These are phyloP conservation scores for Erodium moschatum DNA, from an alignment of 441 rosid species.

Conservation along the genomic window DNA sequence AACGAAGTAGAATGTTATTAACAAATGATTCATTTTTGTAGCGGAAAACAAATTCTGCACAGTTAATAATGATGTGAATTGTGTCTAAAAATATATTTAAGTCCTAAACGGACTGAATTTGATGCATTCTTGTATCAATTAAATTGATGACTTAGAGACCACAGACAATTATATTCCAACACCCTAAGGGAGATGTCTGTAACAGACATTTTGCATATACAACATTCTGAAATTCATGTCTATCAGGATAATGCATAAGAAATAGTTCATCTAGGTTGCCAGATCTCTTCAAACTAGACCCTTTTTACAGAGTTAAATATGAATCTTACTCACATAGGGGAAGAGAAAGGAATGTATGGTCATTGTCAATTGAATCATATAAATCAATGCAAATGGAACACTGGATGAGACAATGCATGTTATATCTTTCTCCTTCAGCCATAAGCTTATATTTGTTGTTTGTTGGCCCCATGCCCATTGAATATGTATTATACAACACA, in stretches of 20 bases:
- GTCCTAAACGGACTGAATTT: background rate
- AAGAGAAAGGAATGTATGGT: too few relatives aligned
- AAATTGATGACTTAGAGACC: background rate
- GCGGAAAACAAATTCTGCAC: background rate
- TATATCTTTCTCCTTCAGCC: background rate
- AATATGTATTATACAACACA: too few relatives aligned
- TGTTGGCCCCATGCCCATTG: background rate
- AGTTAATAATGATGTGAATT: background rate
- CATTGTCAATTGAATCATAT: background rate
- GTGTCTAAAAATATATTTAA: background rate
- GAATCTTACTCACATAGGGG: too few relatives aligned
- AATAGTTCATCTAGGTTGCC: too few relatives aligned
- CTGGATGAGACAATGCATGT: slow-evolving; percentile 3
- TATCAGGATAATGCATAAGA: too few relatives aligned
- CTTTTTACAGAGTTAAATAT: too few relatives aligned
- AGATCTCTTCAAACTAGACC: too few relatives aligned
- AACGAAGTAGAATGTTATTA: background rate
- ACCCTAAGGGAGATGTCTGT: background rate
- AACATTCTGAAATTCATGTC: too few relatives aligned
- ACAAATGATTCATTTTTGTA: background rate
- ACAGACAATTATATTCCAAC: background rate
- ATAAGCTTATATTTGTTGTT: background rate
- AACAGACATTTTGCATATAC: too few relatives aligned
- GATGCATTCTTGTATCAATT: background rate
- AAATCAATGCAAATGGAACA: slow-evolving; percentile 5